A percentile compares a stretch with the other conserved stretches of the same genome.
Evolutionary conservation across 1,284 basidiomycete genomes (phyloP).

Genomic region (Entoloma clypeatum): DNA sequence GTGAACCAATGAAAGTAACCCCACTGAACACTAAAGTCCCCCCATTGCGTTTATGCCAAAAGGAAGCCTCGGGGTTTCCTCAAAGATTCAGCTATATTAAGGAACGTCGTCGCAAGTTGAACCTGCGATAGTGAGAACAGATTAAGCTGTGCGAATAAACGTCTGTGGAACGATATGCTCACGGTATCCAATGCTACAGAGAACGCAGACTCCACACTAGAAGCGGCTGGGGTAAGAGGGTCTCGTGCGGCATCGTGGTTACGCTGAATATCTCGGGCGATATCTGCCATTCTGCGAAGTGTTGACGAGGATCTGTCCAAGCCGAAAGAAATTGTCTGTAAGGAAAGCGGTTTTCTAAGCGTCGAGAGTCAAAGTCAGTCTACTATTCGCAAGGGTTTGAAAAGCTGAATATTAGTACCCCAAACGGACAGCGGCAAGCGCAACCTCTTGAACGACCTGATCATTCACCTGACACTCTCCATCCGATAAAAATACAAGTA

Average conservation of each 20-base stretch:
- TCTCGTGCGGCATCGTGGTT: constrained; percentile 43
- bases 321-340: constrained; percentile 60
- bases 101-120: constrained; percentile 55
- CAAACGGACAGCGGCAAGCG: constrained; percentile 41
- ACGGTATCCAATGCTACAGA: constrained; percentile 53
- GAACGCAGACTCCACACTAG: constrained; percentile 46
- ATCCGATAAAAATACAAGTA: constrained; percentile 65
- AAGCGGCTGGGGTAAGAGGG: constrained; percentile 35
- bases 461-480: constrained; percentile 47
- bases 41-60: too few relatives aligned
- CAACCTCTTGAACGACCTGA: constrained; percentile 40
- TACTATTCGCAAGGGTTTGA: not conserved
- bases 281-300: constrained; percentile 50
- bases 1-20: too few relatives aligned
- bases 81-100: constrained; percentile 58
- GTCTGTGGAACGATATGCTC: constrained; percentile 20
- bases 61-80: constrained; percentile 47
- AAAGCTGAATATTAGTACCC: constrained; percentile 40
- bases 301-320: constrained; percentile 28
- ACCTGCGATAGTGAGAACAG: constrained; percentile 32
- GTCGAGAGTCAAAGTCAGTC: constrained; percentile 1
- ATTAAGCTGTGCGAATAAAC: not conserved
- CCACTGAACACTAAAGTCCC: too few relatives aligned
- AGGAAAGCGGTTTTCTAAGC: constrained; percentile 52
- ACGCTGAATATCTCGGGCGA: constrained; percentile 50